A percentile compares a stretch with the other conserved stretches of the same genome.
Evolutionary conservation across 331 rosid species (phyloP).

Genomic region (Cucumis variabilis): DNA sequence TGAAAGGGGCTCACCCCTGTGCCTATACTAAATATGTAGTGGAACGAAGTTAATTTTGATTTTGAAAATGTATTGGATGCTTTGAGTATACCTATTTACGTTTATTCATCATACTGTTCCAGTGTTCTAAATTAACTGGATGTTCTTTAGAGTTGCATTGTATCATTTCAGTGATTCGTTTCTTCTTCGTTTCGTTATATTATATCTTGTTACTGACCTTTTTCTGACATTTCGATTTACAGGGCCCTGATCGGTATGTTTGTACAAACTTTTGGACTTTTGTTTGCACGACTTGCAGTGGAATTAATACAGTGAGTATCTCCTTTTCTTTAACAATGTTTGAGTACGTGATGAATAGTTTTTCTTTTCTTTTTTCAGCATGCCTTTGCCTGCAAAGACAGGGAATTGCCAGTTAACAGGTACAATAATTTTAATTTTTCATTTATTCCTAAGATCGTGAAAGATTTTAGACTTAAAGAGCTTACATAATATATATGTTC

Average conservation of each 20-base stretch:
- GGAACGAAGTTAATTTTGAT: background rate
- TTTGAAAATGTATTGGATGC: background rate
- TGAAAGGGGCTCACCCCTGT: no score
- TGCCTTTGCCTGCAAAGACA: background rate
- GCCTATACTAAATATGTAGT: no score
- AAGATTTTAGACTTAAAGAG: constrained; percentile 14
- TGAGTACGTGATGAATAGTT: background rate
- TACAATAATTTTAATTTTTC: constrained; percentile 33
- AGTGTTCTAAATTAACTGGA: background rate
- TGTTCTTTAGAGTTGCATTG: background rate
- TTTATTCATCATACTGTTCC: background rate
- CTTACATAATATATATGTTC: constrained; percentile 37
- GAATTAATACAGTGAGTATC: constrained; percentile 88
- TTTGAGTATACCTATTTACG: background rate
- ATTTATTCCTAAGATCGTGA: constrained; percentile 25
- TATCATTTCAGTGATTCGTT: background rate
- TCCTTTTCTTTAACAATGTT: constrained; percentile 21
- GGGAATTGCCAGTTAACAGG: constrained; percentile 75
- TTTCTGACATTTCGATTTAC: constrained; percentile 7
- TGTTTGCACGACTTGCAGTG: constrained; percentile 79
- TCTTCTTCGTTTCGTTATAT: background rate
- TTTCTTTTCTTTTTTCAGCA: background rate
- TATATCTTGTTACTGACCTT: background rate
- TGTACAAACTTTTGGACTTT: constrained; percentile 83
- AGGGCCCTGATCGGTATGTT: constrained; percentile 85